Conservation (phyloP, 139 green algal genomes). For the Tetratostichococcus sp. region DNA sequence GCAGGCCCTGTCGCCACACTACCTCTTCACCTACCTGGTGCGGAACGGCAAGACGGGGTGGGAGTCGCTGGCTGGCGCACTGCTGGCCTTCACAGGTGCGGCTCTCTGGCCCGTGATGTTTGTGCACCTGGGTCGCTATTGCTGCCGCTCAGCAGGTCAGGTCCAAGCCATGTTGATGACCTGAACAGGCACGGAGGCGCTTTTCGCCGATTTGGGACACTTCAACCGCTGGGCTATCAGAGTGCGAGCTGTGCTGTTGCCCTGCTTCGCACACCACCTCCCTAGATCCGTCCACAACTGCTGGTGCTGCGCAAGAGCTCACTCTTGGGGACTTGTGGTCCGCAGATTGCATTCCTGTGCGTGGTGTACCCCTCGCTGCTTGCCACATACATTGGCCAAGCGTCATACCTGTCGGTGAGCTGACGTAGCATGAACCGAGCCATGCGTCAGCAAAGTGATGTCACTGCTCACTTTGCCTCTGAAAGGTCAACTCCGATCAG, state of each 20-base stretch:
- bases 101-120: too few species aligned
- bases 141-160: neutral
- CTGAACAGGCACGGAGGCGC: slow-evolving; percentile 42
- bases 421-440: neutral
- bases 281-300: too few species aligned
- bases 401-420: slow-evolving; percentile 12
- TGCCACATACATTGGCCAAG: slow-evolving; percentile 62
- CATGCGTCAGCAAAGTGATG: neutral
- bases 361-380: slow-evolving; percentile 55
- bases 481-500: too few species aligned
- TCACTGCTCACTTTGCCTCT: too few species aligned
- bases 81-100: slow-evolving; percentile 61
- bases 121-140: neutral
- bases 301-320: neutral
- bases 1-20: slow-evolving; percentile 23
- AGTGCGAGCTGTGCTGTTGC: neutral
- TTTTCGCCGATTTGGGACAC: slow-evolving; percentile 68
- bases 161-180: too few species aligned
- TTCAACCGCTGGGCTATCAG: slow-evolving; percentile 35
- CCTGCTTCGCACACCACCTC: too few species aligned
- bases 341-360: slow-evolving; percentile 22
- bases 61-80: slow-evolving; percentile 36
- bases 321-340: too few species aligned
- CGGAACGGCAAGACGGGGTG: slow-evolving; percentile 20
- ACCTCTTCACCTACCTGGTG: slow-evolving; percentile 27